Evolutionary conservation across 805 yeast genomes (phyloP).

Genomic region (Pichia paraexigua): DNA sequence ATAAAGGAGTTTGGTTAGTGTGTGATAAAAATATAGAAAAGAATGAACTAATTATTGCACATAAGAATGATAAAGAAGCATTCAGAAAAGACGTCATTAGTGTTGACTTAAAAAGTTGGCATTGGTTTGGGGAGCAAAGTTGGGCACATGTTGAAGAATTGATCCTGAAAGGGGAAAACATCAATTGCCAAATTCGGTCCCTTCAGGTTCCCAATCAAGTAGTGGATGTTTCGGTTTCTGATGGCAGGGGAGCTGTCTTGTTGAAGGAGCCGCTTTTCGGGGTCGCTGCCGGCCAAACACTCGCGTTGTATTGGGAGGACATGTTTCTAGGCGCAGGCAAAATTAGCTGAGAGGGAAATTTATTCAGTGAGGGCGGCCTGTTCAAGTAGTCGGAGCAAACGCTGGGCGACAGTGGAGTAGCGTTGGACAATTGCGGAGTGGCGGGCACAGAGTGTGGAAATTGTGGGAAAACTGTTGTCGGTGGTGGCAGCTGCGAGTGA

Average conservation of each 20-base stretch:
- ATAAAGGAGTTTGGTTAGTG: conserved; percentile 81
- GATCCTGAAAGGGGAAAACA: conserved; percentile 10
- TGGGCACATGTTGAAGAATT: neutral
- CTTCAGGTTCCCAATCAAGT: conserved; percentile 49
- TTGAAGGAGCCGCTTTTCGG: conserved; percentile 51
- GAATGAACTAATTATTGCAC: conserved; percentile 75
- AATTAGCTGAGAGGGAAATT: conserved; percentile 15
- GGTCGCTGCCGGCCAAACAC: conserved; percentile 82
- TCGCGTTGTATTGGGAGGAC: conserved; percentile 63
- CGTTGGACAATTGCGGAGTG: neutral
- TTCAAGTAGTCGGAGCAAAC: neutral
- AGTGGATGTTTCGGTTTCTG: conserved; percentile 2
- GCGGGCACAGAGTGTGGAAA: neutral
- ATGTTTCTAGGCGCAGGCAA: conserved; percentile 61
- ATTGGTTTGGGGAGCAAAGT: conserved; percentile 35
- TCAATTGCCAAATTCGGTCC: conserved; percentile 64
- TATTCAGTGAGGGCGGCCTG: neutral
- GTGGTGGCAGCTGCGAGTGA: neutral
- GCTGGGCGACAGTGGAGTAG: neutral
- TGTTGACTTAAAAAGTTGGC: conserved; percentile 33
- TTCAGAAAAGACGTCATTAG: conserved; percentile 40
- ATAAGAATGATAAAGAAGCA: conserved; percentile 52
- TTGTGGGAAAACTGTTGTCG: neutral
- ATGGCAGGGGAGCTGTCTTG: conserved; percentile 26
- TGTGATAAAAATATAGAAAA: conserved; percentile 54